Evolutionary conservation across 1,139 yeast species (phyloP), one percentile per base, ranked within the genome.

Genomic region (Suhomyces atakaporum): DNA sequence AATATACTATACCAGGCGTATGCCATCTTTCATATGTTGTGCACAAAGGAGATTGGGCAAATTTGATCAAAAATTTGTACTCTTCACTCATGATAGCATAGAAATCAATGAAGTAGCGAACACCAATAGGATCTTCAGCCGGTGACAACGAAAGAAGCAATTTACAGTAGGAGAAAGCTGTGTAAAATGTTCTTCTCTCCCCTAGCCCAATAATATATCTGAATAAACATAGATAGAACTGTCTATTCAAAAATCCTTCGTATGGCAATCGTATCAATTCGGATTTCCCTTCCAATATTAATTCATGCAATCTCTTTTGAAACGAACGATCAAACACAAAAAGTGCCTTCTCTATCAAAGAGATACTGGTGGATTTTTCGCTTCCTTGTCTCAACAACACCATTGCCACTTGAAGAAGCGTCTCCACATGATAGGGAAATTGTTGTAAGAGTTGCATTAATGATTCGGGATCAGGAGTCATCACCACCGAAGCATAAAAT

Each of bases 91-190:
- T 67, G 7, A 86, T 65, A 5, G 92, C 83, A 54, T 85, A 88
- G 51, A 76, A 83, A 56, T 88, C 96, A 48, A 88, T 80, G 58
- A 87, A 84, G 51, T 83, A 81, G 45, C 95, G 72, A 5, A 84
- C 89, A 9, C 96, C 95, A 40, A 83, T 63, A 0, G 96, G 96
- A 64, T 88, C 97, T 33, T 83, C 87, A 1, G 80, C 75, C 1
- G 96, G 95, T 25, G 79, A 75, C 29, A 88, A 62, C 1, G 88
- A 76, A 46, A 84, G 64, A 35, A 89, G 63, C 6, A 84, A 66
- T 53, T 85, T 88, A 49, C 85, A 77, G 64, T 81, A 88, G 27
- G 79, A 75, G 36, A 85, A 73, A 1, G 96, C 95, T 0, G 96
- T 87, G 39, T 64, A 73, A 54, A 77, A 80, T 2, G 92, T 84